Conservation (phyloP, 2,329 filamentous ascomycete species). For the Penicillium brevicompactum region DNA sequence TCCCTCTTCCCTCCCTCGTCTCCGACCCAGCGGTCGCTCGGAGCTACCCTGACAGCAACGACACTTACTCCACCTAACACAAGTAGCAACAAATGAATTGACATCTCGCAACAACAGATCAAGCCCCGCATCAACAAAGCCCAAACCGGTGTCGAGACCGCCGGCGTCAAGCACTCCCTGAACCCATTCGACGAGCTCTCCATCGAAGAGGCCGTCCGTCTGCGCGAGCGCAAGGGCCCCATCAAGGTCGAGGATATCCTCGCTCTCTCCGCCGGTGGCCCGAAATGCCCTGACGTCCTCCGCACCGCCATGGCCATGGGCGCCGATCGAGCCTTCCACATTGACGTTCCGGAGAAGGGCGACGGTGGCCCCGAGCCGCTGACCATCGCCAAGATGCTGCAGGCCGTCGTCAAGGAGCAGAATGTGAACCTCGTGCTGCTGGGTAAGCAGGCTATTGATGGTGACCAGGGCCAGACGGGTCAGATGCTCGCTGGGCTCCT, state of each 20-base stretch:
- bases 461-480: conserved; percentile 92
- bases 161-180: conserved; percentile 94
- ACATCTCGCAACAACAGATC: conserved; percentile 49
- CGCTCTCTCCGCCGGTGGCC: conserved; percentile 81
- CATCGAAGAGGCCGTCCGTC: conserved; percentile 90
- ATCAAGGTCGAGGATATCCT: conserved; percentile 87
- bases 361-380: conserved; percentile 76
- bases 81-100: background rate
- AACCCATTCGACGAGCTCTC: conserved; percentile 99
- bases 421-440: conserved; percentile 89
- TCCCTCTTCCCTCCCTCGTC: conserved; percentile 1
- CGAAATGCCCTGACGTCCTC: conserved; percentile 84
- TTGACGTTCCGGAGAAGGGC: conserved; percentile 74
- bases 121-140: conserved; percentile 71
- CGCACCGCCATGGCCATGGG: conserved; percentile 99
- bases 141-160: conserved; percentile 85
- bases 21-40: conserved; percentile 9
- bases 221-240: conserved; percentile 83
- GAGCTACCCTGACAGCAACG: background rate
- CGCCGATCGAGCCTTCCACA: conserved; percentile 86
- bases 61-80: background rate
- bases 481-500: conserved; percentile 95
- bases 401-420: conserved; percentile 77
- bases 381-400: conserved; percentile 86
- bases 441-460: conserved; percentile 98